Evolutionary conservation across 2,329 filamentous ascomycete species (phyloP).

Genomic region (Penicillium sp.): DNA sequence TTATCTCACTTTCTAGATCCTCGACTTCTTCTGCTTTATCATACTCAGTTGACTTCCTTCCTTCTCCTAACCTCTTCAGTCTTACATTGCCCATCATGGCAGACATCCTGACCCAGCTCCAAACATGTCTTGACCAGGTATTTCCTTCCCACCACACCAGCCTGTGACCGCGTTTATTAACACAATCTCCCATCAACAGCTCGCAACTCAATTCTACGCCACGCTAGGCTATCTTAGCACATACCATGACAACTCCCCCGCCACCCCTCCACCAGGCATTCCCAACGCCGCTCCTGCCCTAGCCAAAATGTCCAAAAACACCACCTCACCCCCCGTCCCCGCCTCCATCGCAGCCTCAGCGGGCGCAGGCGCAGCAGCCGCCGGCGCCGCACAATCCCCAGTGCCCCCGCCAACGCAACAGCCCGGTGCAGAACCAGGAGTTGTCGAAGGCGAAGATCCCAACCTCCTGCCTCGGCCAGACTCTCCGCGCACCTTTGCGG

Average conservation of each 20-base stretch:
- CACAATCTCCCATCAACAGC: constrained; percentile 29
- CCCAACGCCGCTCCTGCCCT: constrained; percentile 39
- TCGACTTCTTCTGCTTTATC: background rate
- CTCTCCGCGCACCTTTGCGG: constrained; percentile 43
- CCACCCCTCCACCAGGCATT: constrained; percentile 33
- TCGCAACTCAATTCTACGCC: constrained; percentile 55
- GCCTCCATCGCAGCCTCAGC: constrained; percentile 25
- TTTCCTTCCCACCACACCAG: background rate
- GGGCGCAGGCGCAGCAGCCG: constrained; percentile 15
- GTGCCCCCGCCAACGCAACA: constrained; percentile 27
- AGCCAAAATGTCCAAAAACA: constrained; percentile 46
- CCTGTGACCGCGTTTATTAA: background rate
- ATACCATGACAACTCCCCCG: constrained; percentile 48
- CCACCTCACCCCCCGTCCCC: constrained; percentile 36
- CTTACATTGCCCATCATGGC: constrained; percentile 35
- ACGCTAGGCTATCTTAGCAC: constrained; percentile 51
- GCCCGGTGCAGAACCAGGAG: constrained; percentile 15
- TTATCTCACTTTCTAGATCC: constrained; percentile 7
- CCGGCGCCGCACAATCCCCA: constrained; percentile 20
- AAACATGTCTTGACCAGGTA: constrained; percentile 54
- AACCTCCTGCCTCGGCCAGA: constrained; percentile 42
- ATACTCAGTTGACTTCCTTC: background rate
- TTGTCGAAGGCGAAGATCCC: constrained; percentile 28
- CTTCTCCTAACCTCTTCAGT: background rate
- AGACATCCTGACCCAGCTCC: constrained; percentile 53